Evolutionary conservation across 768 basidiomycete species (phyloP).

Genomic region (Macrolepiota fuliginosa): DNA sequence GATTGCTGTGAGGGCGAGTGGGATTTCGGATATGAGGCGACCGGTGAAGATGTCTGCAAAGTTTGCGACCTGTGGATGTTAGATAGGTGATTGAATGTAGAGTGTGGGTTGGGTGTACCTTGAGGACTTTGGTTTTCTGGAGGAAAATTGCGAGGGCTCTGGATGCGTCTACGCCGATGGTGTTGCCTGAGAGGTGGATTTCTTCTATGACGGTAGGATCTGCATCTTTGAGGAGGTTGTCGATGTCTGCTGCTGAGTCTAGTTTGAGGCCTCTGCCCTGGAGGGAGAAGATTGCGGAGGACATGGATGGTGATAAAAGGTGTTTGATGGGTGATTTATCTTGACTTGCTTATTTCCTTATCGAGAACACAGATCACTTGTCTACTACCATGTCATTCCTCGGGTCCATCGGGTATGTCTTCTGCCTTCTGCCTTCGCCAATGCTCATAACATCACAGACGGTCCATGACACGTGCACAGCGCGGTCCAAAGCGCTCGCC

Average conservation of each 20-base stretch:
- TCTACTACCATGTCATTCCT: constrained; percentile 9
- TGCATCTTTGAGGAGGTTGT: constrained; percentile 64
- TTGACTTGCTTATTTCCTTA: constrained; percentile 3
- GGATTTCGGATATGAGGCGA: constrained; percentile 94
- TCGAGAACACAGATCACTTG: not conserved
- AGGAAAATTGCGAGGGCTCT: constrained; percentile 80
- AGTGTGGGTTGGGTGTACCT: constrained; percentile 43
- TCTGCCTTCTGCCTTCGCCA: not conserved
- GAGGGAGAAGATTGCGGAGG: constrained; percentile 38
- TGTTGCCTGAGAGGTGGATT: constrained; percentile 93
- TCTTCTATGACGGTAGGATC: constrained; percentile 74
- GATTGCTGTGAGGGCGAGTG: constrained; percentile 80
- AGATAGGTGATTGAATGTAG: not conserved
- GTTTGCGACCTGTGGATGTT: constrained; percentile 72
- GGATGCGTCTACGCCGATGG: constrained; percentile 89
- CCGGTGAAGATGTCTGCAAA: constrained; percentile 98
- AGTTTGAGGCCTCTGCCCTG: constrained; percentile 78
- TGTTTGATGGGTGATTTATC: not conserved
- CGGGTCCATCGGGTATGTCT: constrained; percentile 4
- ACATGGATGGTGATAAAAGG: constrained; percentile 3
- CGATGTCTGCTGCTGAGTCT: constrained; percentile 69
- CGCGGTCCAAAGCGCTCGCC: constrained; percentile 5
- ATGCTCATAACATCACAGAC: not conserved
- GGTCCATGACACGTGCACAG: constrained; percentile 8
- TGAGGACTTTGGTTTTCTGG: constrained; percentile 60